Evolutionary conservation across 345 rosid genomes (phyloP), one percentile per base, ranked within the genome.

Genomic region (Kernera saxatilis): DNA sequence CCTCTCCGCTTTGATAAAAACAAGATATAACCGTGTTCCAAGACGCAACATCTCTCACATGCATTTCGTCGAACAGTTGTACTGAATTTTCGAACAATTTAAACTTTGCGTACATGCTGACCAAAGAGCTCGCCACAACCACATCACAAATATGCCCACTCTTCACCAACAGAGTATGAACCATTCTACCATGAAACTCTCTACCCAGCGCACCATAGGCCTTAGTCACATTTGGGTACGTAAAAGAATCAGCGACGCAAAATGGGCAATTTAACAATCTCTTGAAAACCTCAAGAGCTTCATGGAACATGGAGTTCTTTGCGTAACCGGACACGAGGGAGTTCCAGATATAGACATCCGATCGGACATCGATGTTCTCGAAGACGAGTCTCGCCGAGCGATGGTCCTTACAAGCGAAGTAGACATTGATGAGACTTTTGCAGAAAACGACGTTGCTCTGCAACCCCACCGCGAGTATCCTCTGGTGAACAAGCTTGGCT

Each of bases 21-120:
- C 91, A 83, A 8, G 92, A 88, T 54, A 91, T 86, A 7, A 88
- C 84, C 0, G 86, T 53, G 69, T 88, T 88, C 95, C 97, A 88
- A 75, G 82, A 67, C 1, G 80, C 88, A 50, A 86, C 86, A 33
- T 87, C 95, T 77, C 92, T 84, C 0, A 79, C 85, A 61, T 80
- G 46, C 84, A 91, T 91, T 82, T 91, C 91, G 55, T 83, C 87
- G 68, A 90, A 90, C 87, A 86, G 0, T 60, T 75, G 56, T 3
- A 73, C n/a, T 7, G 84, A 84, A 49, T 13, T 10, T 1, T 29
- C 75, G 58, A 82, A 84, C 69, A 63, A 64, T 8, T 67, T 32
- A 67, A 89, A 84, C 50, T 79, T 85, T 0, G 83, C 89, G 40
- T 91, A 88, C 83, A 88, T 78, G 5, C 86, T 33, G 0, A 82